Base-by-base conservation (phyloP, 2,329 filamentous ascomycete genomes). In the Dendryphion nanum region DNA sequence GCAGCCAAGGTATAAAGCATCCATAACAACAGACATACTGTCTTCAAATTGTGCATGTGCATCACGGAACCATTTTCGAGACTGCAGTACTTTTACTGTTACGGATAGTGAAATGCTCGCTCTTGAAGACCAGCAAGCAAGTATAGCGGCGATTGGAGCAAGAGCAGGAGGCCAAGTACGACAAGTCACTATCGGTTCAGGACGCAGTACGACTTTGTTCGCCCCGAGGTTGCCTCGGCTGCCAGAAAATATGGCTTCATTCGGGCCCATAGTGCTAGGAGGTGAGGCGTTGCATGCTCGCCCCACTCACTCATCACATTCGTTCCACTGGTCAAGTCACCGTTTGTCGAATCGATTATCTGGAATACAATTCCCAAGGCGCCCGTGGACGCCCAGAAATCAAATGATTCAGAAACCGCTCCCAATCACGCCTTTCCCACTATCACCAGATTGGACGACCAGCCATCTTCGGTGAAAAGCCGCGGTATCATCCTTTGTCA, bases 401-500 rank as follows among this genome's bases (percentile, higher is more conserved):
- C 41, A 45, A 3, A 43, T 46, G 7, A 44, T 44, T 20, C 48
- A 53, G 10, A 63, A 63, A 37, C 53, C 55, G 13, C 30, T 63
- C 16, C 60, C 60, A 7, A 33, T 61, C 6, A 63, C 59, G n/a
- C 59, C 59, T 4, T 57, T 61, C 8, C 59, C 59, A n/a, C n/a
- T n/a, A n/a, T n/a, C n/a, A n/a, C n/a, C n/a, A n/a, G n/a, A n/a
- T n/a, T n/a, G n/a, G n/a, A n/a, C n/a, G n/a, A n/a, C n/a, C n/a
- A n/a, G n/a, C n/a, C n/a, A n/a, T n/a, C n/a, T n/a, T n/a, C n/a
- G n/a, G n/a, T n/a, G n/a, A n/a, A n/a, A n/a, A n/a, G n/a, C n/a
- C n/a, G n/a, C n/a, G n/a, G n/a, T n/a, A n/a, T n/a, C n/a, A n/a
- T n/a, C n/a, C n/a, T n/a, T n/a, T n/a, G n/a, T n/a, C n/a, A n/a